Evolutionary conservation across 129 eudicot species (phyloP), one percentile per base, ranked within the genome.

Genomic region (Arctium minus): DNA sequence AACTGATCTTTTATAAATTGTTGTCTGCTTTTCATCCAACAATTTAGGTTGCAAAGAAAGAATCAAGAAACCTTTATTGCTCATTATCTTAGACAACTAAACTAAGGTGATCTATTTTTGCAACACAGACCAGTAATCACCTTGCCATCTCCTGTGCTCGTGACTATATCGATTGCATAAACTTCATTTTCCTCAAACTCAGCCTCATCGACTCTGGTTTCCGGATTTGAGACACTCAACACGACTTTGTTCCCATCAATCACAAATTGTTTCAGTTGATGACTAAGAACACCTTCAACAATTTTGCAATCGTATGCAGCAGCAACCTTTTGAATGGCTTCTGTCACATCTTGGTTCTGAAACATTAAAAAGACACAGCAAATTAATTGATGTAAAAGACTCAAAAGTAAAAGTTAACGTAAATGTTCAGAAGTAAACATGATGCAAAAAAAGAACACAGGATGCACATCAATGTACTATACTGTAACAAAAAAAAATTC

Each of bases 131-230:
- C 5, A 22, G 31, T 76, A 32, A 67, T 72, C 82, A 91, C 98
- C 92, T 93, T 93, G 79, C 98, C 98, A 70, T 96, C 99, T 83
- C 99, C 98, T n/a, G 98, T 92, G 87, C 97, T 96, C 1, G 98
- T 83, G 13, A 93, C 93, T 13, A 96, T 96, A 80, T 96, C 98
- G 60, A 93, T 81, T 39, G 93, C 86, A 81, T 93, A 96, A 42
- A 96, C 98, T 80, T 96, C 99, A 77, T 96, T 96, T 80, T 93
- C 99, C 80, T 96, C 97, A 77, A 96, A 96, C 73, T 89, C 98
- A 0, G 96, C 96, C 60, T 96, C 99, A 84, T 96, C 98, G 2
- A 96, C 99, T 88, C 99, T 89, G 7, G 91, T 90, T 6, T 96
- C 99, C 6, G 98, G 96, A 78, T 78, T 85, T 60, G 98, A 70